Evolutionary conservation across 2,329 filamentous ascomycete genomes (phyloP).

Genomic region (Alternaria sp.): DNA sequence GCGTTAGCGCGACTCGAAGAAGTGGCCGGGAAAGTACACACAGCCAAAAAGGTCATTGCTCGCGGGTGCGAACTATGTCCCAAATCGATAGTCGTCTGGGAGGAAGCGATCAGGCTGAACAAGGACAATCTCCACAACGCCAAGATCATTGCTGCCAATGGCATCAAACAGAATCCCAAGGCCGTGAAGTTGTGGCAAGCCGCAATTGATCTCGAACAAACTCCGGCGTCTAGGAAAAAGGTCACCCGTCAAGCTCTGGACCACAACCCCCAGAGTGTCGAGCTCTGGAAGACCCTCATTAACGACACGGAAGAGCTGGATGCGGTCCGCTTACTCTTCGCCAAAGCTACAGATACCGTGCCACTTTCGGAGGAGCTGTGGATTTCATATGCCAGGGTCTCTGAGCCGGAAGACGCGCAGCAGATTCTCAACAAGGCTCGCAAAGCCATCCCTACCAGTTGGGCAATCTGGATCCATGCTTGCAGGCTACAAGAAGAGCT

Average conservation of each 20-base stretch:
- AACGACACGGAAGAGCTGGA: slow-evolving; percentile 91
- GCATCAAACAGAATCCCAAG: slow-evolving; percentile 87
- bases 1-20: slow-evolving; percentile 92
- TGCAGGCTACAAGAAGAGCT: slow-evolving; percentile 89
- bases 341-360: slow-evolving; percentile 94
- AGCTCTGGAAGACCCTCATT: slow-evolving; percentile 97
- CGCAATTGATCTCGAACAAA: slow-evolving; percentile 89
- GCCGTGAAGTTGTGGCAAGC: slow-evolving; percentile 93
- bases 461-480: slow-evolving; percentile 97
- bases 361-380: slow-evolving; percentile 92
- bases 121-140: slow-evolving; percentile 79
- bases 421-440: slow-evolving; percentile 94
- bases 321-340: slow-evolving; percentile 86
- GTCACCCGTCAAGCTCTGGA: slow-evolving; percentile 91
- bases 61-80: slow-evolving; percentile 90
- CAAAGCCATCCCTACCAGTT: slow-evolving; percentile 88
- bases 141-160: slow-evolving; percentile 92
- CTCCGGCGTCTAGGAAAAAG: slow-evolving; percentile 84
- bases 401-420: slow-evolving; percentile 89
- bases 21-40: slow-evolving; percentile 87
- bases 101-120: slow-evolving; percentile 93
- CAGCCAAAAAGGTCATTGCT: slow-evolving; percentile 85
- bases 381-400: slow-evolving; percentile 89
- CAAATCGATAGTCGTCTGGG: slow-evolving; percentile 92
- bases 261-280: slow-evolving; percentile 90